A percentile compares a stretch with the other conserved stretches of the same genome.
Conservation (phyloP, 2,329 filamentous ascomycete genomes). For the Macrophomina phaseolina region DNA sequence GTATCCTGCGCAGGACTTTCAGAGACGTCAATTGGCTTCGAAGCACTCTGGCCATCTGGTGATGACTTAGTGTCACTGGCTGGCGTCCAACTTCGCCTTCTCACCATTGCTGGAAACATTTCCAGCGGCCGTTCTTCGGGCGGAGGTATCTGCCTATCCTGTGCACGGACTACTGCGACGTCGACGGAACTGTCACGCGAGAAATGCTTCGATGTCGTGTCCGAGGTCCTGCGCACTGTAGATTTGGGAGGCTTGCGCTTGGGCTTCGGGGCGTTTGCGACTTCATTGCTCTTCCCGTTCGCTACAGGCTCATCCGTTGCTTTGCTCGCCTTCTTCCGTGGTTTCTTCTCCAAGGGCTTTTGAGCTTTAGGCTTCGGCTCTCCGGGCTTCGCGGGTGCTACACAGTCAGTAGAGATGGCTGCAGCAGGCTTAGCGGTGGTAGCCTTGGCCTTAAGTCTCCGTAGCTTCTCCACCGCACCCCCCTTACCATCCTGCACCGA, state of each 20-base stretch:
- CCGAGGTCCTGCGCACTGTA: background rate
- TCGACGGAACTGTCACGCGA: background rate
- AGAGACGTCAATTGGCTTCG: background rate
- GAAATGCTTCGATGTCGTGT: constrained; percentile 3
- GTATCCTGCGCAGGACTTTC: background rate
- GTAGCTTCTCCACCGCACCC: constrained; percentile 3
- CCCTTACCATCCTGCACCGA: constrained; percentile 26
- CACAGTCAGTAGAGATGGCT: background rate
- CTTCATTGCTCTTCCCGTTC: no score
- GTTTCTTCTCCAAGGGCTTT: constrained; percentile 31
- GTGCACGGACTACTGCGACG: background rate
- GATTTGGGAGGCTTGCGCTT: background rate
- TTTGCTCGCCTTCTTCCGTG: background rate
- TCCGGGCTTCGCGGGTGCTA: background rate
- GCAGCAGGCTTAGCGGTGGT: background rate
- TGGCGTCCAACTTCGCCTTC: constrained; percentile 47
- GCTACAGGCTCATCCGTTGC: background rate
- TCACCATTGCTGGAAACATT: constrained; percentile 38
- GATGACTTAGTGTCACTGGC: constrained; percentile 35
- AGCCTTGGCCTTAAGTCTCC: background rate
- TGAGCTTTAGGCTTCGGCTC: constrained; percentile 35
- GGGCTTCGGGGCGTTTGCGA: no score
- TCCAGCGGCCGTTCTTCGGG: constrained; percentile 31
- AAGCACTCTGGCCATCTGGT: constrained; percentile 30
- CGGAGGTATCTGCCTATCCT: constrained; percentile 27